These are phyloP conservation scores for Agrocybe praecox DNA, from an alignment of 768 basidiomycete species.

Conservation along the genomic window DNA sequence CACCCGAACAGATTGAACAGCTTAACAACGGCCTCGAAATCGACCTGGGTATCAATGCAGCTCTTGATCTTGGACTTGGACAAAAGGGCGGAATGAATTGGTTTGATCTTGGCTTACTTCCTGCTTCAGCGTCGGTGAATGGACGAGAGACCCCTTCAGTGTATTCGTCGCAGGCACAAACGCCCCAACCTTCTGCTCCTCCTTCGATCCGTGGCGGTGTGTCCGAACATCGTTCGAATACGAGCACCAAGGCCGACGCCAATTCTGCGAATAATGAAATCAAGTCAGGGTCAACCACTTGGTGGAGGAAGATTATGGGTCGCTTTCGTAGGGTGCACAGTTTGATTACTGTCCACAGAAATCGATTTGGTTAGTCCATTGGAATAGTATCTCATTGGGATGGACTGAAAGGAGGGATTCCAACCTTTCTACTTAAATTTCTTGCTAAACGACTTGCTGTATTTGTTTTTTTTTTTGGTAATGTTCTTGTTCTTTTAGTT, in stretches of 20 bases:
- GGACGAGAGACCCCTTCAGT: slow-evolving; percentile 40
- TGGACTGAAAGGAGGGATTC: not conserved
- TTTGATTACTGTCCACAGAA: slow-evolving; percentile 22
- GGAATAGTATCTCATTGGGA: not conserved
- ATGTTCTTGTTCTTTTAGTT: not conserved
- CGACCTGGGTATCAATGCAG: slow-evolving; percentile 38
- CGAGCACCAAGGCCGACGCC: slow-evolving; percentile 25
- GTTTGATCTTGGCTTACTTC: slow-evolving; percentile 39
- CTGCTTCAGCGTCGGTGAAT: slow-evolving; percentile 26
- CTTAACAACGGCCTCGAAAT: slow-evolving; percentile 36
- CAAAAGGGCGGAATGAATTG: slow-evolving; percentile 38
- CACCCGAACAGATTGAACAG: slow-evolving; percentile 38
- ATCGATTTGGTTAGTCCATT: slow-evolving; percentile 10
- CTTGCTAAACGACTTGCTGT: not conserved
- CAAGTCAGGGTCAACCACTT: slow-evolving; percentile 24
- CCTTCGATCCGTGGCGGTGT: slow-evolving; percentile 21
- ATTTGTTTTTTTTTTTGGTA: not conserved
- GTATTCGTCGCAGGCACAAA: slow-evolving; percentile 37
- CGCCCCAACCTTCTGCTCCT: slow-evolving; percentile 29
- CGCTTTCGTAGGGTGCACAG: slow-evolving; percentile 29
- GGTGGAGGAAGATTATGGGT: slow-evolving; percentile 33
- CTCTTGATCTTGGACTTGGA: slow-evolving; percentile 41
- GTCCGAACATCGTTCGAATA: slow-evolving; percentile 23
- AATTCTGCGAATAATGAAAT: slow-evolving; percentile 3
- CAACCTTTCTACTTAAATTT: not conserved